A percentile compares a stretch with the other conserved stretches of the same genome.
phyloP scores from a whole-genome alignment of 208 protist genomes.

The Leishmania arabica region DNA sequence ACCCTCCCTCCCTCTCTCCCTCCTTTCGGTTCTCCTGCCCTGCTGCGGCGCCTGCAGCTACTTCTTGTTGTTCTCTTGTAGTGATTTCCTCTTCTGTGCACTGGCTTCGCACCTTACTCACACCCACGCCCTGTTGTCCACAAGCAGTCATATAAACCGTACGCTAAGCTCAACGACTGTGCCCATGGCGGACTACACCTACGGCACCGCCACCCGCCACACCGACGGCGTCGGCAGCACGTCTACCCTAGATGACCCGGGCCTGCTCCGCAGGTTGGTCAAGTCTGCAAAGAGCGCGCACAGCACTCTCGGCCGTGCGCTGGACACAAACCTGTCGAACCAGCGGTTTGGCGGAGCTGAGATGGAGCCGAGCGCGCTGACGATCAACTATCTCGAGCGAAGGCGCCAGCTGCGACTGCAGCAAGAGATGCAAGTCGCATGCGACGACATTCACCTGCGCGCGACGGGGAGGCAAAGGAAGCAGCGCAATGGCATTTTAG shows the following conservation, averaged over 20 bases:
- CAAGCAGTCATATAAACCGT: neutral
- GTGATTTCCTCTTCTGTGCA: neutral
- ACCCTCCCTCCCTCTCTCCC: neutral
- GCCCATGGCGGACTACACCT: slow-evolving; percentile 5
- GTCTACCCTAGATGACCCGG: slow-evolving; percentile 51
- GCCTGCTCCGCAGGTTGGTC: slow-evolving; percentile 49
- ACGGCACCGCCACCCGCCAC: neutral
- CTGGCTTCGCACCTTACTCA: neutral
- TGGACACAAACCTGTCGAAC: slow-evolving; percentile 56
- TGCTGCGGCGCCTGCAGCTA: neutral
- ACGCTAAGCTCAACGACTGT: neutral
- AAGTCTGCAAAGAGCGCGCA: slow-evolving; percentile 55
- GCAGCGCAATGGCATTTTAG: neutral
- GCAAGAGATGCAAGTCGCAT: slow-evolving; percentile 47
- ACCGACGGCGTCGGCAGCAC: neutral
- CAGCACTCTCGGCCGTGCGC: slow-evolving; percentile 62
- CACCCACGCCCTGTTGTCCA: neutral
- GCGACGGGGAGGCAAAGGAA: neutral
- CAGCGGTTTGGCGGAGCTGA: slow-evolving; percentile 35
- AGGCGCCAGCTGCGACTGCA: slow-evolving; percentile 53
- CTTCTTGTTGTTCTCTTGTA: neutral
- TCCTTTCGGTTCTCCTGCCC: neutral
- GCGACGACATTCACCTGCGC: slow-evolving; percentile 18
- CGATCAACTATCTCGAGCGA: slow-evolving; percentile 47
- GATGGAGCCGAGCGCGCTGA: slow-evolving; percentile 48